phyloP scores from a whole-genome alignment of 2,329 filamentous ascomycete species.

The Ceratocystis cacaofunesta region DNA sequence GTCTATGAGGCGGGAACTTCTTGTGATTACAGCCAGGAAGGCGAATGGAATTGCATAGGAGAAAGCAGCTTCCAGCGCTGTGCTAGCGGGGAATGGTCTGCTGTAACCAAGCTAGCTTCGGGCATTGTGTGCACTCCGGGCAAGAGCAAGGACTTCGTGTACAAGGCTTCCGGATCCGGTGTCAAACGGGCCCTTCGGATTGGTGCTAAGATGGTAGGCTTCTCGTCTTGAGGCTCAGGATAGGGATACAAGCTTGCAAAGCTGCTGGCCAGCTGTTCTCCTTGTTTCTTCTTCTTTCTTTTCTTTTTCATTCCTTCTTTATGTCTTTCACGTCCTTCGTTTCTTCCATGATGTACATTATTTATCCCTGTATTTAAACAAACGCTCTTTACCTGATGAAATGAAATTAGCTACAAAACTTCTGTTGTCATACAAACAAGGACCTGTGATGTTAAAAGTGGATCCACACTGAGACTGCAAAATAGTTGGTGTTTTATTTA shows the following conservation, averaged over 20 bases:
- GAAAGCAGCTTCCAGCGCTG: slow-evolving; percentile 40
- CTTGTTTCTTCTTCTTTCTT: neutral
- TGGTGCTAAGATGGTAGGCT: slow-evolving; percentile 18
- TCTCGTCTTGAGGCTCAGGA: slow-evolving; percentile 7
- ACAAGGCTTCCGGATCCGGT: slow-evolving; percentile 11
- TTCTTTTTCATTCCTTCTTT: no score
- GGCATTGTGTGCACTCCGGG: slow-evolving; percentile 34
- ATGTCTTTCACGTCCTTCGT: no score
- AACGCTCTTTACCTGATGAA: neutral
- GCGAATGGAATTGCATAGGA: slow-evolving; percentile 39
- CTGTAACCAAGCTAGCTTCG: slow-evolving; percentile 27
- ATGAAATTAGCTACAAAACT: neutral
- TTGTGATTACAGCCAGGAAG: slow-evolving; percentile 27
- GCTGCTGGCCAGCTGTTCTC: neutral
- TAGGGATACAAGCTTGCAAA: neutral
- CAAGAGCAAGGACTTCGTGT: slow-evolving; percentile 21
- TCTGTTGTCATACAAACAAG: neutral
- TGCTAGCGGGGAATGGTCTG: slow-evolving; percentile 37
- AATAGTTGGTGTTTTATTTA: no score
- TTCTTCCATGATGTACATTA: neutral
- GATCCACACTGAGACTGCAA: neutral
- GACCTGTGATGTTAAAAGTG: neutral
- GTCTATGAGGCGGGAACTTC: slow-evolving; percentile 19
- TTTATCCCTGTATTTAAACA: neutral
- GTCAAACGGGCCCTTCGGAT: slow-evolving; percentile 17